Evolutionary conservation across 73 alveolate genomes (phyloP), one percentile per base, ranked within the genome.

Genomic region (Uronychia setigera): DNA sequence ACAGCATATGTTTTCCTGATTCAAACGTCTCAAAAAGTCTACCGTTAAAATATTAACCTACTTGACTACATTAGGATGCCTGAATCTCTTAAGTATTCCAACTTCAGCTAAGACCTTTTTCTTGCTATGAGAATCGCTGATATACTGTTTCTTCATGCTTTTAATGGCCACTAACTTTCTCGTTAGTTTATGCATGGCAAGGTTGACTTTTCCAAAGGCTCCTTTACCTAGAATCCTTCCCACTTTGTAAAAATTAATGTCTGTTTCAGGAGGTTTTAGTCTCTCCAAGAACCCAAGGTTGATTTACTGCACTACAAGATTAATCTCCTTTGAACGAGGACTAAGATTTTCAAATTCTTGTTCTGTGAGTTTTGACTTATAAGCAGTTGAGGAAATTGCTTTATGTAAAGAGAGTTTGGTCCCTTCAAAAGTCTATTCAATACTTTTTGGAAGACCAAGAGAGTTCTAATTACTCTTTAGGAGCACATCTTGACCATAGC

Each of bases 151-250:
- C 83, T 90, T 76, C 83, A 90, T 81, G 74, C 88, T 83, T 85
- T 90, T 90, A 1, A 90, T 84, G n/a, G 95, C 95, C 0, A 90
- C 95, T 74, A 84, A 74, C 33, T 91, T 80, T 0, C 95, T 89
- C 58, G 95, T 85, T 31, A 86, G 86, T 29, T 85, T 78, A 80
- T 90, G 93, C 33, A 90, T 78, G 31, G 95, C 95, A 67, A 90
- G 78, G 60, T 90, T 90, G n/a, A 90, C 95, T 80, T 83, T 84
- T 0, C 95, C 95, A 75, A 84, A 90, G 28, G 95, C 95, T 0
- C 95, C 95, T 59, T 90, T 90, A 14, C 95, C 95, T 14, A 90
- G 46, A 33, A 85, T 58, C 78, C 95, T 79, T 0, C 92, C 95
- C 87, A 85, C 82, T 83, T 85, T 90, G 57, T 90, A 90, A 84